phyloP scores from a whole-genome alignment of 495 filamentous ascomycete species.

The Penicillium dipodomyicola region DNA sequence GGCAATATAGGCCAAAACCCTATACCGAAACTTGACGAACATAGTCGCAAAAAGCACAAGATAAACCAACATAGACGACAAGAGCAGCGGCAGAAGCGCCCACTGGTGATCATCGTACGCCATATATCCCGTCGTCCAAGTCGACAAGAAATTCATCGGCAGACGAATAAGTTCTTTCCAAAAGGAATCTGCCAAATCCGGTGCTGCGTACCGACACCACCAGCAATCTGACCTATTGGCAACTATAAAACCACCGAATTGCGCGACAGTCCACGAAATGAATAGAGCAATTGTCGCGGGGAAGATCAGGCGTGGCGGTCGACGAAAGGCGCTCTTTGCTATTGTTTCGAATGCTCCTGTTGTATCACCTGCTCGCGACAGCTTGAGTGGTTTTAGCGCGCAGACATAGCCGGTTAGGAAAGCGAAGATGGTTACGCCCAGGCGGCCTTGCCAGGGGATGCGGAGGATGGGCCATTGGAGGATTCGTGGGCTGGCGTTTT shows the following conservation, averaged over 20 bases:
- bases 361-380: conserved; percentile 53
- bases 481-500: conserved; percentile 47
- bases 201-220: conserved; percentile 59
- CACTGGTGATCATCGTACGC: conserved; percentile 66
- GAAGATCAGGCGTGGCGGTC: conserved; percentile 62
- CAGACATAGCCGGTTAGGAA: conserved; percentile 70
- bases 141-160: conserved; percentile 51
- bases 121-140: conserved; percentile 60
- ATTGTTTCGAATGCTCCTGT: conserved; percentile 53
- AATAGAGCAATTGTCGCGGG: conserved; percentile 57
- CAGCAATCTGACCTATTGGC: conserved; percentile 57
- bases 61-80: conserved; percentile 62
- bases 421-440: conserved; percentile 66
- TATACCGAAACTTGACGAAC: conserved; percentile 55
- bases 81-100: conserved; percentile 61
- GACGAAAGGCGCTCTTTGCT: conserved; percentile 61
- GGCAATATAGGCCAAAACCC: conserved; percentile 53
- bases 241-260: conserved; percentile 58
- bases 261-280: conserved; percentile 61
- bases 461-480: conserved; percentile 62
- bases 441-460: conserved; percentile 61
- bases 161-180: conserved; percentile 42
- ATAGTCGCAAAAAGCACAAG: conserved; percentile 55
- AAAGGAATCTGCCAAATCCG: conserved; percentile 42
- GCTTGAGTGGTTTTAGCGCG: conserved; percentile 63